Percentiles rank a stretch among this genome's conserved stretches.
Evolutionary conservation across 2,329 filamentous ascomycete genomes (phyloP).

Genomic region (Escovopsis weberi): DNA sequence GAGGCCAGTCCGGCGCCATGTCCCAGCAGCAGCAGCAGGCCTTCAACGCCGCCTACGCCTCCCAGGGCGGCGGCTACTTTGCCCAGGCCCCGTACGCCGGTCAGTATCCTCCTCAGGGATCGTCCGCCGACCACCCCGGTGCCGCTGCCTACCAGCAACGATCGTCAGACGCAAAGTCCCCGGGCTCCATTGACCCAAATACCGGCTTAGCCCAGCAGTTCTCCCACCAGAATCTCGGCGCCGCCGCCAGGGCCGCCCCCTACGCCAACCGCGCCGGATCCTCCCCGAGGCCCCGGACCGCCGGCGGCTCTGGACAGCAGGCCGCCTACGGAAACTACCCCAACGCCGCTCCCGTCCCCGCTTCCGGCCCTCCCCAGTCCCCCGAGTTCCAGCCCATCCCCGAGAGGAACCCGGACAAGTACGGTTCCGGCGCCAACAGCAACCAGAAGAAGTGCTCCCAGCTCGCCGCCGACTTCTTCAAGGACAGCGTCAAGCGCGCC

Average conservation of each 20-base stretch:
- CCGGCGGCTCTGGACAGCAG: constrained; percentile 52
- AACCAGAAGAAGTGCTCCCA: constrained; percentile 58
- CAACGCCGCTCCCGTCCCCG: constrained; percentile 49
- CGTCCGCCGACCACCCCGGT: constrained; percentile 32
- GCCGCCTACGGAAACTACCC: constrained; percentile 51
- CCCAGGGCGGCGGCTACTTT: constrained; percentile 38
- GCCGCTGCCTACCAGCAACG: constrained; percentile 31
- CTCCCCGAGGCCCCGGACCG: constrained; percentile 67
- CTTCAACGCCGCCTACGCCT: constrained; percentile 32
- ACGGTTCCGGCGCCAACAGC: constrained; percentile 47
- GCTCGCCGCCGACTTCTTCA: constrained; percentile 83
- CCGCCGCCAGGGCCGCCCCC: constrained; percentile 53
- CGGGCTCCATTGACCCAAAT: constrained; percentile 64
- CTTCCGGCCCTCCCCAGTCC: constrained; percentile 41
- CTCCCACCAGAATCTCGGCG: constrained; percentile 84
- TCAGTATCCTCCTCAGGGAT: constrained; percentile 25
- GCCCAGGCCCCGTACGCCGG: constrained; percentile 42
- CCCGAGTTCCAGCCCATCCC: constrained; percentile 66
- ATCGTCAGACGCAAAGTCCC: constrained; percentile 30
- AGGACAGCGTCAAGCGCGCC: constrained; percentile 93
- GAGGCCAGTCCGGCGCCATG: constrained; percentile 24
- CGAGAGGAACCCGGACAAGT: constrained; percentile 76
- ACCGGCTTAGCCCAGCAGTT: constrained; percentile 91
- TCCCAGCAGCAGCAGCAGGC: constrained; percentile 27
- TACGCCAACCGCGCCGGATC: constrained; percentile 56